Conservation (phyloP, 1,284 basidiomycete genomes). For the Polyporus tsugae region DNA sequence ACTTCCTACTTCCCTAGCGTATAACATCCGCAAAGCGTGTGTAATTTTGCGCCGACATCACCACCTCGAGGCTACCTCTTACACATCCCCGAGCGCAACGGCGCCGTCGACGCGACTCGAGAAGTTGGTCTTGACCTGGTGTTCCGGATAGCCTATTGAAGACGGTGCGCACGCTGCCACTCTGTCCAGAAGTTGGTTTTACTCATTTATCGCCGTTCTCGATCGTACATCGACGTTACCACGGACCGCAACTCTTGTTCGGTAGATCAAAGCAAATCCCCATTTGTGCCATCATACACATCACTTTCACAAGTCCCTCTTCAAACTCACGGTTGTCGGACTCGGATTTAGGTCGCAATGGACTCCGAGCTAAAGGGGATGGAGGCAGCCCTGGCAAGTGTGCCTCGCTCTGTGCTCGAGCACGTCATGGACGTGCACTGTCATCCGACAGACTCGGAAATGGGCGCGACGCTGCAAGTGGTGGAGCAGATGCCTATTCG, state of each 20-base stretch:
- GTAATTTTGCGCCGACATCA: background rate
- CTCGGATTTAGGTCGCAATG: slow-evolving; percentile 6
- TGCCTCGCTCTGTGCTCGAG: slow-evolving; percentile 51
- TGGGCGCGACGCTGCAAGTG: slow-evolving; percentile 55
- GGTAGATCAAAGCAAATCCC: background rate
- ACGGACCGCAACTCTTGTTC: background rate
- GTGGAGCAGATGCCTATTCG: slow-evolving; percentile 56
- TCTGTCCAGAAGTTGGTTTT: background rate
- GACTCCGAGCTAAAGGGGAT: slow-evolving; percentile 13
- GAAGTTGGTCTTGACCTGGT: background rate
- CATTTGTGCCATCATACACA: background rate
- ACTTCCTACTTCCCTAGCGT: background rate
- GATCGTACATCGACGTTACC: background rate
- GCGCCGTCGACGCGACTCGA: background rate
- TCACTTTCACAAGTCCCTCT: background rate
- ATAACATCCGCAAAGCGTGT: slow-evolving; percentile 8
- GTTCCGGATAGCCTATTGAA: background rate
- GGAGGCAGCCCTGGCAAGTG: slow-evolving; percentile 19
- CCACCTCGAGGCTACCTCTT: background rate
- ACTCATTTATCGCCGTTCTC: background rate
- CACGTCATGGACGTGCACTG: slow-evolving; percentile 83
- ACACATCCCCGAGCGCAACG: background rate
- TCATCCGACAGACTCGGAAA: slow-evolving; percentile 77
- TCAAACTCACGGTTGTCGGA: slow-evolving; percentile 8
- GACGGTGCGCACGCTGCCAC: background rate